Base-by-base conservation (phyloP, 305 asterid species). In the Fraxinus baroniana region DNA sequence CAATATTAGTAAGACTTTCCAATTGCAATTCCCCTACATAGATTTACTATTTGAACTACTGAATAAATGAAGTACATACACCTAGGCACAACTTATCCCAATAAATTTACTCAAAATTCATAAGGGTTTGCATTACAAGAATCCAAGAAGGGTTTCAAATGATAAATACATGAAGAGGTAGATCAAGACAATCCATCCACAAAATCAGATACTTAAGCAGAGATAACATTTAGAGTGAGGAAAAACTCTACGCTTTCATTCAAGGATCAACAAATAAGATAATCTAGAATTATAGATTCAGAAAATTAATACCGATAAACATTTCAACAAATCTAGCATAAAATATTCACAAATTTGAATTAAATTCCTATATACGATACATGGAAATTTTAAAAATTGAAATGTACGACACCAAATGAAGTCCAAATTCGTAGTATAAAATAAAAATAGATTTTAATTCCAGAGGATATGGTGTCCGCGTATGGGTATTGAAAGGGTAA, bases 131-230 rank as follows among this genome's bases (percentile, higher is more conserved):
- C 81, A 81, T 71, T 37, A 44, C 77, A 49, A 32, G 66, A 64
- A 79, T 80, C 81, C 72, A 41, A 20, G 78, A 7, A 20, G 44
- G 17, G 49, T 46, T 18, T 75, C 57, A 18, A 66, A 18, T 70
- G 18, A 49, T 74, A 26, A 33, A 73, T 2, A 8, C 20, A 37
- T 74, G 28, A 7, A 37, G 60, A 36, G 24, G 26, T 77, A 85
- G 91, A 89, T 85, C 86, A 72, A 75, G 74, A 79, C 37, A 24
- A 37, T 74, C 66, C 78, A 46, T 32, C 64, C 20, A 79, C 5
- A 41, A 81, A 79, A 60, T 22, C 70, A 75, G 37, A 41, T 60
- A 68, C 79, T 80, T 75, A 22, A 70, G 77, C 35, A 44, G 46
- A 52, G 77, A 80, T 32, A 72, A 13, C 30, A 8, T 12, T 22